phyloP scores from a whole-genome alignment of 2,329 filamentous ascomycete species.

The Conoideocrella luteorostrata region DNA sequence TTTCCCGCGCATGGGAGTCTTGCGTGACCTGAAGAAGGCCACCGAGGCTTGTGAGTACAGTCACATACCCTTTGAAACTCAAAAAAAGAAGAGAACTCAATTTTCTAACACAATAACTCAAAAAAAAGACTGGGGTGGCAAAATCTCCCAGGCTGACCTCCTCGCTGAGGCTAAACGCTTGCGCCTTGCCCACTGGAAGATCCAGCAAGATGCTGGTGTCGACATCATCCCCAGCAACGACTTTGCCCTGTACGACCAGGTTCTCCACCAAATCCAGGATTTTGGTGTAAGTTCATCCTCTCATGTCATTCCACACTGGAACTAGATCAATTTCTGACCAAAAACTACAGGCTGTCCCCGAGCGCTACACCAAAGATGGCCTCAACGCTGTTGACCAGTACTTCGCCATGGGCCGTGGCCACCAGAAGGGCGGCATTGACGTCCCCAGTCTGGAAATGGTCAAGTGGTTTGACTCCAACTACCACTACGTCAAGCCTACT shows the following conservation, averaged over 20 bases:
- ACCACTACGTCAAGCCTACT: constrained; percentile 99
- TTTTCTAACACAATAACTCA: constrained; percentile 18
- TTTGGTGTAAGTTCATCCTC: constrained; percentile 67
- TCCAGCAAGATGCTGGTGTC: constrained; percentile 97
- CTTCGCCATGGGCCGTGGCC: constrained; percentile 99
- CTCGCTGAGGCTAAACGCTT: constrained; percentile 94
- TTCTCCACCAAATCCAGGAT: constrained; percentile 96
- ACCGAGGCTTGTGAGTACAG: constrained; percentile 73
- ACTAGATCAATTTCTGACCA: no score
- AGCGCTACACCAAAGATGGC: constrained; percentile 86
- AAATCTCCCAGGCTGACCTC: constrained; percentile 86
- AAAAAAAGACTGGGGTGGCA: constrained; percentile 70
- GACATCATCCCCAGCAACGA: constrained; percentile 98
- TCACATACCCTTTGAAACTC: constrained; percentile 3
- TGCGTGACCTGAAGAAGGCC: constrained; percentile 99
- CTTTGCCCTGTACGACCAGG: constrained; percentile 98
- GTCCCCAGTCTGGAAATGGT: constrained; percentile 97
- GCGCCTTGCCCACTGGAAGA: constrained; percentile 96
- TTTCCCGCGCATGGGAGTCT: constrained; percentile 97
- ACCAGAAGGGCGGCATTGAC: constrained; percentile 91
- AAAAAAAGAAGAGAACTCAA: neutral
- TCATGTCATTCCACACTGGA: no score
- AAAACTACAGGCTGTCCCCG: constrained; percentile 74
- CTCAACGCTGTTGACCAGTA: constrained; percentile 90
- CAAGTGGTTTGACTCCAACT: constrained; percentile 99